Evolutionary conservation across 1,284 basidiomycete species (phyloP), one percentile per base, ranked within the genome.

Genomic region (Leccinum olivaceoglutinosum): DNA sequence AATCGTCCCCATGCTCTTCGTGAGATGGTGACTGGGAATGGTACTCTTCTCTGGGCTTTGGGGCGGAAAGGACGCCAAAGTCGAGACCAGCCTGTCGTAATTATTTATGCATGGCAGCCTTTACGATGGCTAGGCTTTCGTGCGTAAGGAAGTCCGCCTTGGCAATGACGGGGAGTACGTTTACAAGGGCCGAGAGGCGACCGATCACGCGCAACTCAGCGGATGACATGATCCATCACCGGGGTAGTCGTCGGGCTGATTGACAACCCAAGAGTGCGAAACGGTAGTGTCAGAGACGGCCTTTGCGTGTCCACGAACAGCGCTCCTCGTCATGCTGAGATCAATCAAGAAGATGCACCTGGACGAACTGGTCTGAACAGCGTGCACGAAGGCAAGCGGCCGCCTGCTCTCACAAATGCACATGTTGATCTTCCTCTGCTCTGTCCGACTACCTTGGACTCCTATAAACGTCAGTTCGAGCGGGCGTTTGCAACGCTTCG

Each of bases 331-430:
- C 78, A 84, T 80, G 68, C 91, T 81, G 14, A 91, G 90, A 70
- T 93, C 89, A 69, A 93, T 82, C 82, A 92, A 82, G 75, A 93
- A 93, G 66, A 93, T 88, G 73, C 88, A 90, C 61, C 89, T 90
- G 63, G 14, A 59, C 29, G 16, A 58, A 34, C 62, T 38, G 59
- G 66, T 73, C 71, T 76, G 70, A 63, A 54, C 29, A 32, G 61
- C 59, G 55, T 34, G 21, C 44, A 56, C 57, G 18, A 36, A 32
- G 34, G 64, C 49, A 53, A 51, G 56, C 36, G 55, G 60, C 49
- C 59, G 55, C 39, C 32, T 54, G 63, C 54, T 75, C 89, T 75
- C 72, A 93, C 89, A 93, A 75, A 76, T 93, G 89, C 70, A 93
- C 85, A 71, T 92, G 89, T 71, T 91, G 86, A 75, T 93, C 91